phyloP scores from a whole-genome alignment of 2,329 filamentous ascomycete species.

The Capronia epimyces region DNA sequence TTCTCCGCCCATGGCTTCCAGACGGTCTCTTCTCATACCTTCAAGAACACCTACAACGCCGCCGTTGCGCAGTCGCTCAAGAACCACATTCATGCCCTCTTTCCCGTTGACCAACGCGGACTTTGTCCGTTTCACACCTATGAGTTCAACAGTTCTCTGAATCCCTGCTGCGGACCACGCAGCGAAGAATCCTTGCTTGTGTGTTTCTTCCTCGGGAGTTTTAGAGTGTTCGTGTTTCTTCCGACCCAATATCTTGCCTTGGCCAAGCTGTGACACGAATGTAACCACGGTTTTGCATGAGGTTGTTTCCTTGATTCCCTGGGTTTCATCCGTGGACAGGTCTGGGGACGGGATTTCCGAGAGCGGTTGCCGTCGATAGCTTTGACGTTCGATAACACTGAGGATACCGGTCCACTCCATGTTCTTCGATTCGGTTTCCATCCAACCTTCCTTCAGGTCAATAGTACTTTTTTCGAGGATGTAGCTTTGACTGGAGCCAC shows the following conservation, averaged over 20 bases:
- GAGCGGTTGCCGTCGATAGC: constrained; percentile 46
- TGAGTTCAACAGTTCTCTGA: constrained; percentile 59
- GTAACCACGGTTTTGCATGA: constrained; percentile 58
- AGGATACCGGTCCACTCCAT: constrained; percentile 63
- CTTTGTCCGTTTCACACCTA: constrained; percentile 56
- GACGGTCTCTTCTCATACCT: constrained; percentile 58
- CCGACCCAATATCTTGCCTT: constrained; percentile 48
- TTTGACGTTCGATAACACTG: constrained; percentile 57
- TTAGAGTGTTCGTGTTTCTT: constrained; percentile 34
- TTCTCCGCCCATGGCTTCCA: constrained; percentile 39
- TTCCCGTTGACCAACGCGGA: constrained; percentile 58
- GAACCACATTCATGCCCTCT: constrained; percentile 62
- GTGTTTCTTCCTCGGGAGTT: constrained; percentile 46
- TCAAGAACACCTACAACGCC: constrained; percentile 65
- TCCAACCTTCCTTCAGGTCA: constrained; percentile 59
- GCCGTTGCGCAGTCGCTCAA: constrained; percentile 58
- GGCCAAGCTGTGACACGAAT: constrained; percentile 56
- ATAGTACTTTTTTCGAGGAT: constrained; percentile 60
- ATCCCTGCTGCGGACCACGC: constrained; percentile 56
- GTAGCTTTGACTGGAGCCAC: constrained; percentile 55
- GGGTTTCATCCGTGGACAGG: constrained; percentile 5
- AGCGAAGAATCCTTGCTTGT: constrained; percentile 53
- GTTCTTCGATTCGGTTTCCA: constrained; percentile 60
- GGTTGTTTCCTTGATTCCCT: constrained; percentile 41
- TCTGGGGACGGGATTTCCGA: constrained; percentile 2